Evolutionary conservation across 768 basidiomycete species (phyloP).

Genomic region (Boletus vermiculosoides): DNA sequence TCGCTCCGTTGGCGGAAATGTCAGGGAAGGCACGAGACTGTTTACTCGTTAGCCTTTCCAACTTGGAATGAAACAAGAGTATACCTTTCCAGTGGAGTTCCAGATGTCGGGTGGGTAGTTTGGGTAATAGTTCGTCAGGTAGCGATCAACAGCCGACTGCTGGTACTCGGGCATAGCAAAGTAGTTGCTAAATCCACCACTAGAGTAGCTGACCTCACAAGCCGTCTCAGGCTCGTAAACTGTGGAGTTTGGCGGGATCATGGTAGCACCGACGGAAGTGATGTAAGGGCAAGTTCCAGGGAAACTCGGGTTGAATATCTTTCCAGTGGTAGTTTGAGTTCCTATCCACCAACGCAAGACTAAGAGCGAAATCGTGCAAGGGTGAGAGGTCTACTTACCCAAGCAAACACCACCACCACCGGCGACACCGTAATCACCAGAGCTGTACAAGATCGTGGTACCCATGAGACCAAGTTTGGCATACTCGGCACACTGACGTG

Average conservation of each 20-base stretch:
- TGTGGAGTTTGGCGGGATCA: constrained; percentile 36
- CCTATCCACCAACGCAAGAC: constrained; percentile 20
- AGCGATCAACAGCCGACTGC: constrained; percentile 31
- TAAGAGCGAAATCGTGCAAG: background rate
- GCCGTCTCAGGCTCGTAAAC: constrained; percentile 30
- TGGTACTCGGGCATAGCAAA: constrained; percentile 44
- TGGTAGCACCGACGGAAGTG: constrained; percentile 49
- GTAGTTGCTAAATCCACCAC: constrained; percentile 37
- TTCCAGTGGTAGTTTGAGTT: constrained; percentile 21
- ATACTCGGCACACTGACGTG: constrained; percentile 46
- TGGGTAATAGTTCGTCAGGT: constrained; percentile 31
- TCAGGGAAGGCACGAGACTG: constrained; percentile 39
- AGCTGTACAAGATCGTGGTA: constrained; percentile 42
- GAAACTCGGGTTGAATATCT: constrained; percentile 42
- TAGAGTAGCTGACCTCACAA: constrained; percentile 19
- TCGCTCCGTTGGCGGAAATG: constrained; percentile 37
- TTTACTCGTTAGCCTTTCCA: constrained; percentile 32
- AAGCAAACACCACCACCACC: constrained; percentile 35
- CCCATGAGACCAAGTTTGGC: constrained; percentile 45
- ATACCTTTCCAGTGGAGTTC: constrained; percentile 29
- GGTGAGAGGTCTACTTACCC: constrained; percentile 10
- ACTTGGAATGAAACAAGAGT: constrained; percentile 14
- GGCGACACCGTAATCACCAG: constrained; percentile 47
- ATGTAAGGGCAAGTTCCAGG: constrained; percentile 45
- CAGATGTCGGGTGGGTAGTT: constrained; percentile 23